These are phyloP conservation scores for Acrocalymma vagum DNA, from an alignment of 2,329 filamentous ascomycete species.

Conservation along the genomic window DNA sequence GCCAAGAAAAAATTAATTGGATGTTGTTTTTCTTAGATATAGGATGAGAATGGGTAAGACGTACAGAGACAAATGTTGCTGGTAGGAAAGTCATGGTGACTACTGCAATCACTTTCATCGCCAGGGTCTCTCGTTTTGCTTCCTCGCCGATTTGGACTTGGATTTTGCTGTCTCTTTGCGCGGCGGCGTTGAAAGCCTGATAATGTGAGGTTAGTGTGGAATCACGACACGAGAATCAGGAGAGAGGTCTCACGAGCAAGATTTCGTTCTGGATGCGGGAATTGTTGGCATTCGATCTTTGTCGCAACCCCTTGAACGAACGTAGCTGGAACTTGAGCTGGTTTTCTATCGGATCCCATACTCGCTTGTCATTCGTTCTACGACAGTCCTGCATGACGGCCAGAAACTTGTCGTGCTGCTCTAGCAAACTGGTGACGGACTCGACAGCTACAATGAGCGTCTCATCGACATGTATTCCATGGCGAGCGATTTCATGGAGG, in stretches of 20 bases:
- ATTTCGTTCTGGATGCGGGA: slow-evolving; percentile 27
- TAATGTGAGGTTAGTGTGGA: slow-evolving; percentile 8
- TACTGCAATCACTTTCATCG: slow-evolving; percentile 30
- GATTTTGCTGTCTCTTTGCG: slow-evolving; percentile 25
- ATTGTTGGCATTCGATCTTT: slow-evolving; percentile 21
- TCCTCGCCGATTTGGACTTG: slow-evolving; percentile 25
- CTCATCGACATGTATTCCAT: slow-evolving; percentile 22
- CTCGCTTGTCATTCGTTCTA: slow-evolving; percentile 1
- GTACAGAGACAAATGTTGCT: slow-evolving; percentile 28
- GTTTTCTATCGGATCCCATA: slow-evolving; percentile 12
- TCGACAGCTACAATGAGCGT: slow-evolving; percentile 17
- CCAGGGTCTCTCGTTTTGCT: slow-evolving; percentile 24
- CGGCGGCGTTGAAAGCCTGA: slow-evolving; percentile 22
- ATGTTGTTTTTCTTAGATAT: too few relatives aligned
- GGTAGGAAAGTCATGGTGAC: slow-evolving; percentile 32
- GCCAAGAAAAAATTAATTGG: neutral
- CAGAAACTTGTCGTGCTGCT: slow-evolving; percentile 13
- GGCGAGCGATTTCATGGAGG: slow-evolving; percentile 24
- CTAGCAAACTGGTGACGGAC: slow-evolving; percentile 15
- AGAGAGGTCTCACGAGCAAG: slow-evolving; percentile 26
- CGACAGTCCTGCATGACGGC: neutral
- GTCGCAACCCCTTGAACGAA: slow-evolving; percentile 13
- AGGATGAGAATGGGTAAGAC: slow-evolving; percentile 5
- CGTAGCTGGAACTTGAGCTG: slow-evolving; percentile 19
- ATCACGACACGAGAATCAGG: too few relatives aligned